A percentile compares a stretch with the other conserved stretches of the same genome.
Evolutionary conservation across 495 filamentous ascomycete genomes (phyloP).

Genomic region (Xylaria grammica): DNA sequence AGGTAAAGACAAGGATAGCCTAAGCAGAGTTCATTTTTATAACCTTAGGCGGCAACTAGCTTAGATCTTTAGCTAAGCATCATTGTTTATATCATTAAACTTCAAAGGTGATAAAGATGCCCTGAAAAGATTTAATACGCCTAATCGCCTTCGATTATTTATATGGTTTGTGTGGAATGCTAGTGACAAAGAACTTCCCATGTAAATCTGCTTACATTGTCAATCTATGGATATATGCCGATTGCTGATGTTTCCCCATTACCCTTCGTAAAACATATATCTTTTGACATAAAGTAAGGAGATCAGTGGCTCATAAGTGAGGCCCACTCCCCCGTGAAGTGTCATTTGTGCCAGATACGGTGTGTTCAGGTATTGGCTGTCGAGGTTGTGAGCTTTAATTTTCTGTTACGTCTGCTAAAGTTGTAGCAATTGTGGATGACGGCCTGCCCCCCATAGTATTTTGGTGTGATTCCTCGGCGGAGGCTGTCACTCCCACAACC

Average conservation of each 20-base stretch:
- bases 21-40: no score
- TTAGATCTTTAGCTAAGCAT: no score
- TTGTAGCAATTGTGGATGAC: not conserved
- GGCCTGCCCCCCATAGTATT: not conserved
- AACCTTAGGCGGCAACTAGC: no score
- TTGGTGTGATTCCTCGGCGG: slow-evolving; percentile 6
- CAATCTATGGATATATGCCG: no score
- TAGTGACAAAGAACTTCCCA: not conserved
- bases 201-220: not conserved
- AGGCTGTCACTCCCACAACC: not conserved
- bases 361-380: not conserved
- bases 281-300: not conserved
- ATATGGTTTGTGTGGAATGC: not conserved
- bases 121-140: not conserved
- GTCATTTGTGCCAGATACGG: not conserved
- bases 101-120: no score
- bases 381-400: not conserved
- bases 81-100: no score
- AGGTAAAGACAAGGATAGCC: no score
- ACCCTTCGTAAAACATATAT: not conserved
- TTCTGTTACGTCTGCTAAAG: not conserved
- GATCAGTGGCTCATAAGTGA: not conserved
- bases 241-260: no score
- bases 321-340: not conserved
- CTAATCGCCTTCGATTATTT: slow-evolving; percentile 3